A percentile compares a stretch with the other conserved stretches of the same genome.
These are phyloP conservation scores for Alternaria solani DNA, from an alignment of 2,329 filamentous ascomycete species.

Conservation along the genomic window DNA sequence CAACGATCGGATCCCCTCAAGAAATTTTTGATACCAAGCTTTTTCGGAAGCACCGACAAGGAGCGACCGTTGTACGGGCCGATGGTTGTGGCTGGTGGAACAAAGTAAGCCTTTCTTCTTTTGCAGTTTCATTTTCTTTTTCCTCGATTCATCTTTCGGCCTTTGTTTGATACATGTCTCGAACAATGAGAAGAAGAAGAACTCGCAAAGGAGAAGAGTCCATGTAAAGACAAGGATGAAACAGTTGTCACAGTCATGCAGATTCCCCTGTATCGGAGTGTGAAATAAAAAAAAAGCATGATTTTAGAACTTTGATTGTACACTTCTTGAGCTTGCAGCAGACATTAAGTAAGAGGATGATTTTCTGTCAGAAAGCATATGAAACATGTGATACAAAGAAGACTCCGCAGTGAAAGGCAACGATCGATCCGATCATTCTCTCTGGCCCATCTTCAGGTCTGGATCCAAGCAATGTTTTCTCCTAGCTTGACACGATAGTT, in stretches of 20 bases:
- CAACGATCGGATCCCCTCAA: not conserved
- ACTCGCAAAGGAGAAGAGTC: not conserved
- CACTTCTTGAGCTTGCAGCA: not conserved
- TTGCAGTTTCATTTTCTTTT: not conserved
- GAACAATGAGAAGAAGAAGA: not conserved
- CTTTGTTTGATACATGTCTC: not conserved
- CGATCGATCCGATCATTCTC: not conserved
- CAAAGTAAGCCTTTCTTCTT: not conserved
- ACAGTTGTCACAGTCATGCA: not conserved
- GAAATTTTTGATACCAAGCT: not conserved
- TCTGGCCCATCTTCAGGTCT: not conserved
- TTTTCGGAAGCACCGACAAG: not conserved
- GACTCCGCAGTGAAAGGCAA: fast-evolving
- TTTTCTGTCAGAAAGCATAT: not conserved
- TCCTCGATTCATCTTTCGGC: not conserved
- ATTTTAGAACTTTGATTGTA: not conserved
- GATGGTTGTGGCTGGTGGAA: not conserved
- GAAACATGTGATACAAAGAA: not conserved
- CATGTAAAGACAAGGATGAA: not conserved
- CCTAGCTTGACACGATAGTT: not conserved
- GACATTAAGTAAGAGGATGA: not conserved
- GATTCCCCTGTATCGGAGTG: not conserved
- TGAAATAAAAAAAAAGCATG: not conserved
- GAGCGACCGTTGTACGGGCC: not conserved
- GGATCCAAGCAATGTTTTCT: too few species aligned